These are phyloP conservation scores for Seiridium unicorne DNA, from an alignment of 2,329 filamentous ascomycete species.

Conservation along the genomic window DNA sequence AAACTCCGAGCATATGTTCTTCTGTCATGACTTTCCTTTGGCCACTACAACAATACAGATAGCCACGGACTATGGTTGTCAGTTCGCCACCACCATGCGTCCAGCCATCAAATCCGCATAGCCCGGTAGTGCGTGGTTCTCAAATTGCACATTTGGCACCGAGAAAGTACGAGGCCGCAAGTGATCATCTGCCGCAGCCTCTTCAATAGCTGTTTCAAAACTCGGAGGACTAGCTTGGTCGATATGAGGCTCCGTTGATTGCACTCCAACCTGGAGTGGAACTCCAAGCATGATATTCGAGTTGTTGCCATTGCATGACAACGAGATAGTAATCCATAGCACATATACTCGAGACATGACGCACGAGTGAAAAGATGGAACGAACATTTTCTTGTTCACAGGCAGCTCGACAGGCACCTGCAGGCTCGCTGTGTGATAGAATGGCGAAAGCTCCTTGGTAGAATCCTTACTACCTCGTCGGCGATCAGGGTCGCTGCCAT, in stretches of 20 bases:
- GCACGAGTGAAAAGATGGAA: conserved; percentile 59
- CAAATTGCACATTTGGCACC: conserved; percentile 29
- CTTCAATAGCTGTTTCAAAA: conserved; percentile 49
- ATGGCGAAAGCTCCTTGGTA: conserved; percentile 20
- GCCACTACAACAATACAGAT: too few species aligned
- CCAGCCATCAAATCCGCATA: conserved; percentile 16
- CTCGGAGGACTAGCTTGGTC: conserved; percentile 37
- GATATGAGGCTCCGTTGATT: conserved; percentile 20
- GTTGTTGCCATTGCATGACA: conserved; percentile 37
- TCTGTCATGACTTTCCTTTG: too few species aligned
- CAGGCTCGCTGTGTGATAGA: conserved; percentile 40
- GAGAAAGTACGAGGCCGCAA: conserved; percentile 39
- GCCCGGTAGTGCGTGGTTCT: conserved; percentile 34
- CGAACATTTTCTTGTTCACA: conserved; percentile 44
- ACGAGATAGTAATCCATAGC: conserved; percentile 41
- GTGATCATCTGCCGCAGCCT: conserved; percentile 41
- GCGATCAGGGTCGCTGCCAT: not conserved
- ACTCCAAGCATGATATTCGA: conserved; percentile 43
- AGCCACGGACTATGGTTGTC: too few species aligned
- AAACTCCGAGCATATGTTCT: not conserved
- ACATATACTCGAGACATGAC: conserved; percentile 55
- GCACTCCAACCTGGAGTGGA: conserved; percentile 51
- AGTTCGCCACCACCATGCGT: not conserved
- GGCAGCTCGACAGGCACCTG: conserved; percentile 49
- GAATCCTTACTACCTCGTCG: conserved; percentile 9